Evolutionary conservation across 176 grass and related monocot genomes (phyloP), one percentile per base, ranked within the genome.

Genomic region (Carex littledalei): DNA sequence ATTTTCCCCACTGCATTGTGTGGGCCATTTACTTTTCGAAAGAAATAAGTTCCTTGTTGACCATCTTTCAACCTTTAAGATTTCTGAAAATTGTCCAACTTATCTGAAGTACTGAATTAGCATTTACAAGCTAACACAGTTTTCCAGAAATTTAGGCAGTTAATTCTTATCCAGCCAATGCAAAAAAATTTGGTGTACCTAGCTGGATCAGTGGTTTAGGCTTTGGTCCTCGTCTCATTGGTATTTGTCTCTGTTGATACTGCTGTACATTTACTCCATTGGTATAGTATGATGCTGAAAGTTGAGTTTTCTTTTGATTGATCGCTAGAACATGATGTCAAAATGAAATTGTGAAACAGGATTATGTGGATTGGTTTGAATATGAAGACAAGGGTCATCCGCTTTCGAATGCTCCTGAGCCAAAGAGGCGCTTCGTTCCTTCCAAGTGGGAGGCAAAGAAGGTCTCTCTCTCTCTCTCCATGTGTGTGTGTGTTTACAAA

Each of bases 371-470:
- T 88, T 99, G 97, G 97, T 99, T 96, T 84, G 91, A 91, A 85
- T 94, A 93, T 67, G 97, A 95, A 31, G 95, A 90, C 79, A 97
- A 93, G 88, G 97, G 93, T 35, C 90, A 95, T 84, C 97, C 97
- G 18, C 97, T 99, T 88, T 99, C 97, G 71, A 99, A 84, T 88
- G 93, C 97, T 64, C 97, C 97, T 53, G 97, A 99, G 84, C 97
- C 97, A 59, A 99, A 99, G 88, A 94, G 97, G 62, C 91, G 97
- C 72, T 99, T 99, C 81, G 81, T 95, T 76, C 96, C 93, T 85
- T 99, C 96, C 50, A 99, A 95, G 81, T 99, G 96, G 96, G 96
- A 99, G 77, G 90, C 94, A 32, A 95, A 99, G 80, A 99, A 89
- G 96, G 96, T 99, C 84, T 55, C 26, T 74, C 63, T 50, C 41